Base-by-base conservation (phyloP, 2,329 filamentous ascomycete species). In the Colletotrichum costaricense region DNA sequence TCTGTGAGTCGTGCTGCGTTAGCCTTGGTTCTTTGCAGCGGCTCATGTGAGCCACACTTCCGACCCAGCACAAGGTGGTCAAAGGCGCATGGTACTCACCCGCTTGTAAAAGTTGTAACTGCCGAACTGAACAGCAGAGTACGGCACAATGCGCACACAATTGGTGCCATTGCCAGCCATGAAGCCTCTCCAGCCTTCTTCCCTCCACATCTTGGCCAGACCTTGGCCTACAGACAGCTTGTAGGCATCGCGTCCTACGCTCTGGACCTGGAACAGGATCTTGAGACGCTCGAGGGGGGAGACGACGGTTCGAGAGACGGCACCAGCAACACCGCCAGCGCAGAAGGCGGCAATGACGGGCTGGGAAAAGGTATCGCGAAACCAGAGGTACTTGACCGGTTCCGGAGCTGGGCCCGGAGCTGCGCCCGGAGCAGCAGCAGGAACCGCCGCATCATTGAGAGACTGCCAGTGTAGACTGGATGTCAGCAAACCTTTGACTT, bases 121-220 rank as follows among this genome's bases (percentile, higher is more conserved):
- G 77, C 96, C 96, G 83, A 99, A 99, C 81, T 99, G 97, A 54
- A 98, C 97, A 12, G 97, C 97, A 63, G 96, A 98, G 83, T 99
- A 99, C 5, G 97, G 97, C 65, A 99, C 95, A 77, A 99, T 99
- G 75, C 97, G 94, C 79, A 99, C 94, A 87, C 97, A 99, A 83
- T 99, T 99, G 74, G 95, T 98, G 75, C 97, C 97, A 82, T 99
- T 99, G 65, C 97, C 97, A 77, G 95, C 92, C 95, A 99, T 97
- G 84, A 98, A 97, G 0, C 97, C 97, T 82, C 92, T 92, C 95
- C 95, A 98, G 67, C 97, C 97, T 84, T 99, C 97, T 81, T 99
- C 97, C 78, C 88, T 92, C 92, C 96, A 98, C 93, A 99, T 99
- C 84, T 99, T 99, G 55, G 86, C 89, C 76, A 99, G 87, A 4